These are phyloP conservation scores for Rhododendron simsii DNA, from an alignment of 148 eudicot species.

Conservation along the genomic window DNA sequence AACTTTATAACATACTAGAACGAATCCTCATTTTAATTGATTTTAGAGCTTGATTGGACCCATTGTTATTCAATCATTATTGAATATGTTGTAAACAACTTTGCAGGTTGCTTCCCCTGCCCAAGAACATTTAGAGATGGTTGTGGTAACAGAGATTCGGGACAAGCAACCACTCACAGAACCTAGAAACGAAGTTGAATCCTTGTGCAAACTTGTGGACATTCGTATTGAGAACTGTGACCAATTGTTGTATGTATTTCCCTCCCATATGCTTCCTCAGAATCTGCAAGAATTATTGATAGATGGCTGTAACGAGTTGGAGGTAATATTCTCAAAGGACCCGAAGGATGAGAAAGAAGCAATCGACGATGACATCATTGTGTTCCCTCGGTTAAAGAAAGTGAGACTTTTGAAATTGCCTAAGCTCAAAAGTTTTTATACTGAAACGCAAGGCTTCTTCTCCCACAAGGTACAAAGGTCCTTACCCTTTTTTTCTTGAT, in stretches of 20 bases:
- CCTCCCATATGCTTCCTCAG: no score
- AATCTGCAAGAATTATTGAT: no score
- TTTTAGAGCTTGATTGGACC: neutral
- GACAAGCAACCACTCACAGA: no score
- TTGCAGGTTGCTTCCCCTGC: neutral
- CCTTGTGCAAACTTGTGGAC: no score
- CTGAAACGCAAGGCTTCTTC: neutral
- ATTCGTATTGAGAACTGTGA: no score
- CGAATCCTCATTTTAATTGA: no score
- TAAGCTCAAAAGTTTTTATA: neutral
- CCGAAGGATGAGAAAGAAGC: neutral
- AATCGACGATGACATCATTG: neutral
- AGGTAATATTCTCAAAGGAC: no score
- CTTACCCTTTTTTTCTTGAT: neutral
- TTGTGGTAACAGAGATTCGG: neutral
- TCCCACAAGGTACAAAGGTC: neutral
- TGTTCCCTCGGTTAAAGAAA: neutral
- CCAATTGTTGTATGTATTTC: no score
- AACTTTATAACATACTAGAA: neutral
- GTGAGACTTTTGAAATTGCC: fast-evolving
- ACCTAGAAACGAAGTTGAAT: no score
- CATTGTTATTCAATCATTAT: neutral
- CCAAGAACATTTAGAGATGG: neutral
- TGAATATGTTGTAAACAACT: neutral
- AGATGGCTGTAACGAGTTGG: no score